These are phyloP conservation scores for Pleurostoma richardsiae DNA, from an alignment of 2,329 filamentous ascomycete genomes.

Conservation along the genomic window DNA sequence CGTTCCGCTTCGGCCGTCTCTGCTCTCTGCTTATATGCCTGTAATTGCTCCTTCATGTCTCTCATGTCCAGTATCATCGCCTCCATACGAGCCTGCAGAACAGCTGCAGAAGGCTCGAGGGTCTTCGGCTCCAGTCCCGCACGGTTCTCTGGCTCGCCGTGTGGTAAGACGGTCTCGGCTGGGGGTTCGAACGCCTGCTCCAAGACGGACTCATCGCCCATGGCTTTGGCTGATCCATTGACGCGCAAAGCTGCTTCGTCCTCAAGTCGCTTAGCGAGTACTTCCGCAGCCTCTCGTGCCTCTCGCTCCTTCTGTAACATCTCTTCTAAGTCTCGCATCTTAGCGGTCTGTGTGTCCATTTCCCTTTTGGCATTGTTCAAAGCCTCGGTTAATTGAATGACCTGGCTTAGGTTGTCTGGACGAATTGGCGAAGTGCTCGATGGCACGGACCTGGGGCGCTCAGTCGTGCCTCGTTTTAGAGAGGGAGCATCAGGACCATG, in stretches of 20 bases:
- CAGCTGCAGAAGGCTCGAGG: no score
- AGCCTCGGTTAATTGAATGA: constrained; percentile 79
- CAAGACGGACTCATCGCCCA: constrained; percentile 30
- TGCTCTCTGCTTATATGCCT: constrained; percentile 70
- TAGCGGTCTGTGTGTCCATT: constrained; percentile 73
- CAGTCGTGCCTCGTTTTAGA: constrained; percentile 70
- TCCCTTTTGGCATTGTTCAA: constrained; percentile 80
- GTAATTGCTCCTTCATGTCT: constrained; percentile 74
- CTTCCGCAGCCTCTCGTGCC: constrained; percentile 80
- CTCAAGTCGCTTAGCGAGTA: constrained; percentile 66
- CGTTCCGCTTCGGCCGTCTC: constrained; percentile 77
- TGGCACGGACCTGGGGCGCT: constrained; percentile 58
- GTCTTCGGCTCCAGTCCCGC: no score
- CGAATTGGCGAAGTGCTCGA: constrained; percentile 54
- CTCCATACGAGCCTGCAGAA: constrained; percentile 67
- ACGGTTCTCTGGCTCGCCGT: no score
- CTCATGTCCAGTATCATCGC: constrained; percentile 74
- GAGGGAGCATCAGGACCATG: constrained; percentile 45
- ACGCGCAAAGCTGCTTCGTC: constrained; percentile 40
- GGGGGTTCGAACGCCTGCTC: constrained; percentile 43
- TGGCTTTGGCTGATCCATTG: constrained; percentile 30
- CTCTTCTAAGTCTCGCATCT: constrained; percentile 76
- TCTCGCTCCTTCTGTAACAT: constrained; percentile 73
- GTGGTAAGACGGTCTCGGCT: constrained; percentile 17
- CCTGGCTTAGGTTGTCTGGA: constrained; percentile 62